phyloP scores from a whole-genome alignment of 495 filamentous ascomycete species.

The Podospora pseudoanserina region DNA sequence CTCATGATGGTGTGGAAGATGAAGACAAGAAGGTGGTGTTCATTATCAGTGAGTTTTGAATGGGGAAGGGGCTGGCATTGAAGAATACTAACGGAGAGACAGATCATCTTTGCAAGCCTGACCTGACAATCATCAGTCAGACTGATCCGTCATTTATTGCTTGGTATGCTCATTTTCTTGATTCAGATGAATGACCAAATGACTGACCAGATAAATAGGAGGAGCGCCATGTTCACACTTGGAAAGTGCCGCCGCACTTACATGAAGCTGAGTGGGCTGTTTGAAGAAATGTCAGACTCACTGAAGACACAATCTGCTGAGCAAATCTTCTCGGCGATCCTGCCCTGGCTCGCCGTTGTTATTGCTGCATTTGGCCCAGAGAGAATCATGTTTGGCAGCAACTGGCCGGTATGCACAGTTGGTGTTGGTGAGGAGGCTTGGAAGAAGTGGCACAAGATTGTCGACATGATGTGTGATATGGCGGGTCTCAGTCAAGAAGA shows the following conservation, averaged over 20 bases:
- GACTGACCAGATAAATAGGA: slow-evolving; percentile 20
- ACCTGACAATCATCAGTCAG: slow-evolving; percentile 53
- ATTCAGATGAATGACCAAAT: too few relatives aligned
- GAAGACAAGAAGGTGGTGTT: slow-evolving; percentile 58
- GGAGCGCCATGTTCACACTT: slow-evolving; percentile 54
- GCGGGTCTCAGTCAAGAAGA: slow-evolving; percentile 55
- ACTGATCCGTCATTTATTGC: slow-evolving; percentile 57
- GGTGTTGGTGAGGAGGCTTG: slow-evolving; percentile 55
- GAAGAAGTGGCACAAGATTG: slow-evolving; percentile 56
- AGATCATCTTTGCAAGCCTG: slow-evolving; percentile 90
- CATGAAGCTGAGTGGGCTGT: slow-evolving; percentile 85
- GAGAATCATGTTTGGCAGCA: slow-evolving; percentile 82
- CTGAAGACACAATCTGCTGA: slow-evolving; percentile 39
- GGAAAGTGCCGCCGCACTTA: slow-evolving; percentile 59
- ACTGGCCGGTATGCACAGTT: slow-evolving; percentile 85
- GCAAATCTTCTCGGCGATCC: slow-evolving; percentile 44
- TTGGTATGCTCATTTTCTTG: slow-evolving; percentile 28
- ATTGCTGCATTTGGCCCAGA: slow-evolving; percentile 64
- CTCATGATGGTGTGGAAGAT: slow-evolving; percentile 51
- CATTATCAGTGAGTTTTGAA: slow-evolving; percentile 60
- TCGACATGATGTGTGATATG: slow-evolving; percentile 57
- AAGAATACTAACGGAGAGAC: not conserved
- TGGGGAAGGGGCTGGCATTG: slow-evolving; percentile 10
- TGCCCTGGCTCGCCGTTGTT: slow-evolving; percentile 64
- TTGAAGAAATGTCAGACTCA: slow-evolving; percentile 64